A percentile compares a stretch with the other conserved stretches of the same genome.
These are phyloP conservation scores for Pluteus cervinus DNA, from an alignment of 768 basidiomycete species.

Conservation along the genomic window DNA sequence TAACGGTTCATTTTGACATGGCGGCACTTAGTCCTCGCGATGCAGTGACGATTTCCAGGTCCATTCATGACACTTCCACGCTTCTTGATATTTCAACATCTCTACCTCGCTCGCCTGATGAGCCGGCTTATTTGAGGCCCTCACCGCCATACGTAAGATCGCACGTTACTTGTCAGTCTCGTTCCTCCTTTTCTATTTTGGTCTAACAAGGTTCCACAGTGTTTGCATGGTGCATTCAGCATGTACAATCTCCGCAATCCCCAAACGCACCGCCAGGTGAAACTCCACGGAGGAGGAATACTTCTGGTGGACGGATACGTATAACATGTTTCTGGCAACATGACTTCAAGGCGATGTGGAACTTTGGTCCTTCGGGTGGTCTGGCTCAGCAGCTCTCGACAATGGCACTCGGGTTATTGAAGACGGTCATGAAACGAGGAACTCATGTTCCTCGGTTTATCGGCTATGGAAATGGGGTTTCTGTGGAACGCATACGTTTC, in stretches of 20 bases:
- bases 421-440: slow-evolving; percentile 74
- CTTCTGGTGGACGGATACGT: slow-evolving; percentile 42
- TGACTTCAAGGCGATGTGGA: slow-evolving; percentile 85
- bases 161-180: slow-evolving; percentile 56
- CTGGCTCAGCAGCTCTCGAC: slow-evolving; percentile 80
- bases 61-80: slow-evolving; percentile 74
- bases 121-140: slow-evolving; percentile 86
- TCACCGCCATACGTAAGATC: slow-evolving; percentile 92
- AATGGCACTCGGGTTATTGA: slow-evolving; percentile 76
- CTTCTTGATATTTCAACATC: slow-evolving; percentile 90
- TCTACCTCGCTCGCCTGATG: slow-evolving; percentile 85
- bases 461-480: slow-evolving; percentile 78
- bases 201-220: slow-evolving; percentile 34
- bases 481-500: slow-evolving; percentile 73
- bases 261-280: slow-evolving; percentile 18
- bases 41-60: slow-evolving; percentile 87
- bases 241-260: slow-evolving; percentile 36
- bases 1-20: slow-evolving; percentile 5
- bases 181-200: slow-evolving; percentile 3
- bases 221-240: slow-evolving; percentile 93
- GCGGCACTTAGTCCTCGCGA: slow-evolving; percentile 90
- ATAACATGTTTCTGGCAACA: slow-evolving; percentile 96
- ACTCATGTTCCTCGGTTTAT: slow-evolving; percentile 66
- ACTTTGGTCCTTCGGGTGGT: slow-evolving; percentile 54
- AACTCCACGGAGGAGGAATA: slow-evolving; percentile 26